Base-by-base conservation (phyloP, 345 rosid genomes). In the Hypericum perforatum region DNA sequence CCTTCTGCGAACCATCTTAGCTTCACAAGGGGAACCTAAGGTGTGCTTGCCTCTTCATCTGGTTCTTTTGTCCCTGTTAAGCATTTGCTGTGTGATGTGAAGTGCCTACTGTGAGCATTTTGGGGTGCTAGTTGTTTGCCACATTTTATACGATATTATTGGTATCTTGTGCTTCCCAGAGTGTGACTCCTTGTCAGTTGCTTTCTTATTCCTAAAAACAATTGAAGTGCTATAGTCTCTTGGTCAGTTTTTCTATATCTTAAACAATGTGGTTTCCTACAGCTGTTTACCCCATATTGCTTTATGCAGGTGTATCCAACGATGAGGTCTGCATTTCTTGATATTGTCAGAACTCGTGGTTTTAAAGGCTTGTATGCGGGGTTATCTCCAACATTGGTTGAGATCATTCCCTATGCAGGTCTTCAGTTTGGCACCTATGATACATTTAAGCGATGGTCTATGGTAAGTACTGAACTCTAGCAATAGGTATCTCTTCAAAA, bases 11-110 rank as follows among this genome's bases (percentile, higher is more conserved):
- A 92, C 98, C 15, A 74, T 92, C 65, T 61, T 92, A 64, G 96
- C 98, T 54, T 92, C 96, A 16, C 98, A 92, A 53, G 96, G 98
- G 43, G 96, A 92, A 71, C 98, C 98, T 58, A 92, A 83, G 98
- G 96, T 91, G 71, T 41, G n/a, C 5, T 11, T 15, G 6, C 10
- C 6, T 37, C 5, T 15, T 16, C 39, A 36, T 52, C 14, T 9
- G 15, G 5, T 36, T 4, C 10, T n/a, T n/a, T 52, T 41, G 1
- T 22, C 32, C 32, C 32, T 4, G 4, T 22, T 22, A 1, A 22
- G 32, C 4, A 4, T 22, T 22, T 22, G 32, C 32, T 22, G 32
- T 4, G 32, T 22, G 32, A 1, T 1, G 32, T 22, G 32, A 22
- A 22, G 32, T 22, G 32, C 32, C 32, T 22, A 22, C 32, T 22